Conservation (phyloP, 441 rosid species). For the Pelargonium myrrhifolium region DNA sequence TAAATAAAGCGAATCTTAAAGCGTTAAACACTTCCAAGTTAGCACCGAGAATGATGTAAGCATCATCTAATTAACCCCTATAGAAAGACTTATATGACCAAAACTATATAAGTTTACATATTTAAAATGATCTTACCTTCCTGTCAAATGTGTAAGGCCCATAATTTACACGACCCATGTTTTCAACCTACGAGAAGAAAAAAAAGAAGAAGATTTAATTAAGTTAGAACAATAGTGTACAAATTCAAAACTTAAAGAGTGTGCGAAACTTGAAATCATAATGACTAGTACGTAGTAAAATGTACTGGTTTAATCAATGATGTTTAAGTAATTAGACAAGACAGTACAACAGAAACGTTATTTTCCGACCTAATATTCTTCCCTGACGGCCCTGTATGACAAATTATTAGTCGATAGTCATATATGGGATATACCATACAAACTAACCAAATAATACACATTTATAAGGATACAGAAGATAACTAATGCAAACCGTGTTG, state of each 20-base stretch:
- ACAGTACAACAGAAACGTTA: no score
- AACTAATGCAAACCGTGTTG: no score
- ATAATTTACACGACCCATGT: slow-evolving; percentile 87
- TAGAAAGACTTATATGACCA: not conserved
- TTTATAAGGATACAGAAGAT: no score
- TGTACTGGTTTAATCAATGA: no score
- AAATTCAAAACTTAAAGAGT: not conserved
- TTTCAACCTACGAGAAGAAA: slow-evolving; percentile 62
- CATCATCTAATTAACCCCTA: not conserved
- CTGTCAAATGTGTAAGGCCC: slow-evolving; percentile 68
- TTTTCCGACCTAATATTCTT: no score
- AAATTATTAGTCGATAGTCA: no score
- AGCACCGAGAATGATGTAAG: not conserved
- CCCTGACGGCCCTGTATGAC: no score
- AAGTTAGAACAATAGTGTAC: not conserved
- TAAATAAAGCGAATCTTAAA: not conserved
- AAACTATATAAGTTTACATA: slow-evolving; percentile 5
- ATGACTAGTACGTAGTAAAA: no score
- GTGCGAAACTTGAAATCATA: slow-evolving; percentile 2
- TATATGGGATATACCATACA: no score
- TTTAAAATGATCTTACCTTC: slow-evolving; percentile 44
- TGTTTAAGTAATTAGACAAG: no score
- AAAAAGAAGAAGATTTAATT: not conserved
- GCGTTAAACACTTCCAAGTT: slow-evolving; percentile 1
- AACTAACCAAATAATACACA: no score